Conservation (phyloP, 306 rosid species). For the Corylus avellana region DNA sequence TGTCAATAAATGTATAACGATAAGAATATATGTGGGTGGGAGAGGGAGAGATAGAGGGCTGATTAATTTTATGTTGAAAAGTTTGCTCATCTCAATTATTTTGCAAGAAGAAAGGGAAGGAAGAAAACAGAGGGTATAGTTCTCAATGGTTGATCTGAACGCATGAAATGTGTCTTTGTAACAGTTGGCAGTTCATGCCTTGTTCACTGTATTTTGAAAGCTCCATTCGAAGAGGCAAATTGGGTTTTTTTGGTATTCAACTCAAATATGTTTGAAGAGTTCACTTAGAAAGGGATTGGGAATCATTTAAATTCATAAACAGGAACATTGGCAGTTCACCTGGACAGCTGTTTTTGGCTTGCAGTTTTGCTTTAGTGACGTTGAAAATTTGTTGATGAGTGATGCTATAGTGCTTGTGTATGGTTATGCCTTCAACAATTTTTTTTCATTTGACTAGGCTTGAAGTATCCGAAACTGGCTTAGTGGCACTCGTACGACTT, state of each 20-base stretch:
- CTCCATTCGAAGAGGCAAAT: not conserved
- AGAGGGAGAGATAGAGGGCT: no score
- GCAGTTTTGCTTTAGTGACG: not conserved
- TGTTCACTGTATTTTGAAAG: not conserved
- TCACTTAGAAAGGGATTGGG: not conserved
- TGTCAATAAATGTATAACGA: no score
- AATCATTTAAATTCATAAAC: not conserved
- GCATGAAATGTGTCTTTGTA: not conserved
- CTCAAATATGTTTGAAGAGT: not conserved
- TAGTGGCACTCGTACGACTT: slow-evolving; percentile 78
- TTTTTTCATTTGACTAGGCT: slow-evolving; percentile 53
- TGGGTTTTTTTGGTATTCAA: not conserved
- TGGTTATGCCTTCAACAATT: slow-evolving; percentile 21
- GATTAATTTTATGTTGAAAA: no score
- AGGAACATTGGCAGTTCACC: not conserved
- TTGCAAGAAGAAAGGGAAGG: not conserved
- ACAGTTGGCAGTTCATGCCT: not conserved
- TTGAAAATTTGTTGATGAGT: not conserved
- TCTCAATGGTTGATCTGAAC: not conserved
- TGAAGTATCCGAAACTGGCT: slow-evolving; percentile 72
- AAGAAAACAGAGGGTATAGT: not conserved
- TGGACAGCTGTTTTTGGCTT: not conserved
- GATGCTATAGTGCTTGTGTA: not conserved
- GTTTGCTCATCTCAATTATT: not conserved
- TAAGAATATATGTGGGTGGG: no score